Conservation (phyloP, 768 basidiomycete species). For the Suillus fuscotomentosus region DNA sequence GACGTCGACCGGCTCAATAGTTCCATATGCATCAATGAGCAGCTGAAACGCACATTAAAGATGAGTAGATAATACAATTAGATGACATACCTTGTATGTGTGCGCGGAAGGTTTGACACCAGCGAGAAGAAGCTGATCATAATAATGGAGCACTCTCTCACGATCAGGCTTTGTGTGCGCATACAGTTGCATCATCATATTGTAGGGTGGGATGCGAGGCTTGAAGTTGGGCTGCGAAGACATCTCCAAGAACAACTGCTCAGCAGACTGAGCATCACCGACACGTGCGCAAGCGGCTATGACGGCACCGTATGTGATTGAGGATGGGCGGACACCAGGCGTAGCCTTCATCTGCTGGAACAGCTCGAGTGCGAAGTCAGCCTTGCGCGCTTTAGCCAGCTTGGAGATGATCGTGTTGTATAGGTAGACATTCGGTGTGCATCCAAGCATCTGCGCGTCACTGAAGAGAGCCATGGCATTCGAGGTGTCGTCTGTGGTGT, state of each 20-base stretch:
- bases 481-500: conserved; percentile 93
- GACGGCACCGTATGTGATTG: conserved; percentile 93
- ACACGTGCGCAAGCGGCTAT: conserved; percentile 94
- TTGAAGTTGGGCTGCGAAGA: conserved; percentile 64
- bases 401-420: conserved; percentile 98
- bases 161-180: conserved; percentile 88
- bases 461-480: conserved; percentile 84
- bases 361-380: conserved; percentile 82
- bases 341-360: conserved; percentile 84
- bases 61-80: not conserved
- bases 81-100: conserved; percentile 80
- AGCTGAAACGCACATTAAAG: conserved; percentile 44
- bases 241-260: conserved; percentile 88
- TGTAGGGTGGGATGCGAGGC: conserved; percentile 92
- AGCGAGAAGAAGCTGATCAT: conserved; percentile 58
- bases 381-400: conserved; percentile 91
- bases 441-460: conserved; percentile 69
- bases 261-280: conserved; percentile 82
- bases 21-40: conserved; percentile 85
- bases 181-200: conserved; percentile 98
- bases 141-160: conserved; percentile 71
- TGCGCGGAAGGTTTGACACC: conserved; percentile 78
- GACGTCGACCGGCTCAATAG: conserved; percentile 80
- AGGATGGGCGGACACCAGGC: conserved; percentile 57
- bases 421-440: conserved; percentile 80